Conservation (phyloP, 1,284 basidiomycete genomes). For the Meira miltonrushii region DNA sequence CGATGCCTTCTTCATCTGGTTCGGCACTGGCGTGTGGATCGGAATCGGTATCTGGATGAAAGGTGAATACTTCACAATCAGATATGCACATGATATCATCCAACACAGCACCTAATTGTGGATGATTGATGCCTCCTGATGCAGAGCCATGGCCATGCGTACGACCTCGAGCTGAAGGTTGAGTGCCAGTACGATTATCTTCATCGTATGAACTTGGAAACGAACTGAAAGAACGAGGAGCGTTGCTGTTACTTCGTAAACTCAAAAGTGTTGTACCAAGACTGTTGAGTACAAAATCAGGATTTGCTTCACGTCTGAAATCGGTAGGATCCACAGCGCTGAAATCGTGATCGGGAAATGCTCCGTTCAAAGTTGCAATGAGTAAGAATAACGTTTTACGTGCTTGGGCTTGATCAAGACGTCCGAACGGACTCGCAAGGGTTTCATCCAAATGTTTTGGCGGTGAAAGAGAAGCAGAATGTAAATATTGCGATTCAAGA, state of each 20-base stretch:
- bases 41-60: slow-evolving; percentile 85
- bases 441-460: slow-evolving; percentile 46
- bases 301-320: slow-evolving; percentile 63
- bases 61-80: slow-evolving; percentile 93
- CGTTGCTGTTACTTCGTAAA: slow-evolving; percentile 32
- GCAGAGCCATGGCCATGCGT: neutral
- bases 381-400: slow-evolving; percentile 87
- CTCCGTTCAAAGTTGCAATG: slow-evolving; percentile 91
- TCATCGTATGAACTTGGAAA: slow-evolving; percentile 43
- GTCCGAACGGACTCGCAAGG: slow-evolving; percentile 52
- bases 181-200: slow-evolving; percentile 15
- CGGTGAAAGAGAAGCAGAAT: slow-evolving; percentile 44
- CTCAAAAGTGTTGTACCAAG: slow-evolving; percentile 47
- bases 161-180: neutral
- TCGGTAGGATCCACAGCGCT: slow-evolving; percentile 83
- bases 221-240: slow-evolving; percentile 37
- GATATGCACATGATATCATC: slow-evolving; percentile 83
- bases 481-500: slow-evolving; percentile 57
- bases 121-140: slow-evolving; percentile 57
- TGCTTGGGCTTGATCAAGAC: slow-evolving; percentile 57
- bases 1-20: slow-evolving; percentile 58
- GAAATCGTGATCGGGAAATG: slow-evolving; percentile 97
- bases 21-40: slow-evolving; percentile 74
- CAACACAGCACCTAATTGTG: slow-evolving; percentile 76
- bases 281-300: slow-evolving; percentile 46